phyloP scores from a whole-genome alignment of 2,329 filamentous ascomycete genomes.

The Venturia oleaginea region DNA sequence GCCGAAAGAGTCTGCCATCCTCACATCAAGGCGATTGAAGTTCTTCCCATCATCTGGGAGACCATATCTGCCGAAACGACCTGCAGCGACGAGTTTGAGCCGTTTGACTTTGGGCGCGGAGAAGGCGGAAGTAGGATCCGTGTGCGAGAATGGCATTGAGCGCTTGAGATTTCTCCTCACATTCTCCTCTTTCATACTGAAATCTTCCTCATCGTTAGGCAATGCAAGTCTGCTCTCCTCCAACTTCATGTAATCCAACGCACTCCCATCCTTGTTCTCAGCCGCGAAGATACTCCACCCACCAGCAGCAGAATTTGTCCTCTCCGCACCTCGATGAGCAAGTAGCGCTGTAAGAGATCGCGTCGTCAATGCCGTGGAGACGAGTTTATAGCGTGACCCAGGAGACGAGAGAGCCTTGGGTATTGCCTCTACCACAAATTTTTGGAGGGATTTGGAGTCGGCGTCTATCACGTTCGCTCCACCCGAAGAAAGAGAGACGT shows the following conservation, averaged over 20 bases:
- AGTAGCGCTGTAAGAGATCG: constrained; percentile 63
- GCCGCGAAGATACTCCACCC: constrained; percentile 74
- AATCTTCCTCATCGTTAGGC: constrained; percentile 7
- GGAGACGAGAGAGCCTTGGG: constrained; percentile 74
- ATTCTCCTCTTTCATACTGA: not conserved
- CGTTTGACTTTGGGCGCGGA: constrained; percentile 39
- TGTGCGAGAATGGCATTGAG: constrained; percentile 37
- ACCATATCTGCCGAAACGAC: constrained; percentile 56
- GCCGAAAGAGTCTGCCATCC: constrained; percentile 38
- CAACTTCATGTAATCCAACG: constrained; percentile 35
- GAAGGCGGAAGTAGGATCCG: constrained; percentile 49
- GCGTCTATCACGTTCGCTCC: constrained; percentile 20
- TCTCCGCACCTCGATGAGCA: constrained; percentile 57
- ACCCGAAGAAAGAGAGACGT: constrained; percentile 44
- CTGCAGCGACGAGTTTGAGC: constrained; percentile 51
- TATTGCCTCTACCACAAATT: constrained; percentile 66
- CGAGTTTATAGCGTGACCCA: constrained; percentile 60
- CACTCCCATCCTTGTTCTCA: constrained; percentile 28
- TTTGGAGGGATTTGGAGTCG: constrained; percentile 11
- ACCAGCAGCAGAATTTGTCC: constrained; percentile 63
- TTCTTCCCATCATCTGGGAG: constrained; percentile 28
- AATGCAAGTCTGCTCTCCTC: constrained; percentile 14
- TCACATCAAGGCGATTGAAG: constrained; percentile 40
- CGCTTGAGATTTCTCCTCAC: constrained; percentile 8
- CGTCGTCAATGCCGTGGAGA: constrained; percentile 58